Evolutionary conservation across 1,284 basidiomycete genomes (phyloP).

Genomic region (Heterobasidion annosum): DNA sequence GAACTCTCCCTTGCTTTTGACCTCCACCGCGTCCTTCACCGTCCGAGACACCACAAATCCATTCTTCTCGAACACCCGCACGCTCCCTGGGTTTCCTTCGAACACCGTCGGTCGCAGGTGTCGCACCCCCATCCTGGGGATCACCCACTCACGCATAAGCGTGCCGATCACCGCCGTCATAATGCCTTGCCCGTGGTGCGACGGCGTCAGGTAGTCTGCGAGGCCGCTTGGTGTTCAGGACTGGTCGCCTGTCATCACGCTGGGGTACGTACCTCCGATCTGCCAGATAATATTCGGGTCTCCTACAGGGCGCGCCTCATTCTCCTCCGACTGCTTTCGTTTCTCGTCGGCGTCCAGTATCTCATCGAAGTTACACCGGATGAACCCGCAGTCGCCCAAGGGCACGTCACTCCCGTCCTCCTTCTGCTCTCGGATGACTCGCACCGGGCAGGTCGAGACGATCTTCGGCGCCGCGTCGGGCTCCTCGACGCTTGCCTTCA

Average conservation of each 20-base stretch:
- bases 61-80: slow-evolving; percentile 54
- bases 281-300: slow-evolving; percentile 44
- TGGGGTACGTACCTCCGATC: slow-evolving; percentile 32
- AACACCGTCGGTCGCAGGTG: slow-evolving; percentile 35
- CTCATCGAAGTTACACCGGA: slow-evolving; percentile 25
- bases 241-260: background rate
- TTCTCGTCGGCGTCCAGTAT: slow-evolving; percentile 23
- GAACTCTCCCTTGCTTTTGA: slow-evolving; percentile 19
- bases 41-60: slow-evolving; percentile 40
- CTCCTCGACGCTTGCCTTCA: slow-evolving; percentile 16
- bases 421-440: slow-evolving; percentile 34
- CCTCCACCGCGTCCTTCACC: slow-evolving; percentile 26
- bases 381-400: slow-evolving; percentile 33
- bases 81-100: slow-evolving; percentile 44
- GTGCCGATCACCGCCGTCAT: slow-evolving; percentile 51
- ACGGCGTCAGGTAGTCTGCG: slow-evolving; percentile 44
- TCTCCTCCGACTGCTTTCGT: slow-evolving; percentile 24
- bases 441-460: slow-evolving; percentile 32
- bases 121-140: slow-evolving; percentile 47
- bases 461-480: slow-evolving; percentile 15
- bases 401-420: slow-evolving; percentile 38
- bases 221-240: background rate
- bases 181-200: slow-evolving; percentile 55
- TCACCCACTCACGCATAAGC: slow-evolving; percentile 44
- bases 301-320: slow-evolving; percentile 26